Conservation (phyloP, 768 basidiomycete genomes). For the Xerocomus potaroensis region DNA sequence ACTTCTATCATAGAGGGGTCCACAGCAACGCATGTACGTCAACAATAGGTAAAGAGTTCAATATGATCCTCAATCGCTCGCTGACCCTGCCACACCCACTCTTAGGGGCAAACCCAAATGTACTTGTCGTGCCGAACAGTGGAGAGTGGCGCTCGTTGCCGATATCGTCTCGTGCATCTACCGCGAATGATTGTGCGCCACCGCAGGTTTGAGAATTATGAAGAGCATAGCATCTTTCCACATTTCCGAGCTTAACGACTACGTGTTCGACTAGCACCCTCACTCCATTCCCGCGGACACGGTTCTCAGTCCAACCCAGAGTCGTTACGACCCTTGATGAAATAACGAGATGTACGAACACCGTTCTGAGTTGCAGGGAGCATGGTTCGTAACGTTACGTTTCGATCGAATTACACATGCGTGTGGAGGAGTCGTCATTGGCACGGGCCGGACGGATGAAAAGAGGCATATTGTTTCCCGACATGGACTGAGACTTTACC, state of each 20-base stretch:
- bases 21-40: background rate
- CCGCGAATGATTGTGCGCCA: conserved; percentile 1
- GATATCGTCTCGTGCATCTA: background rate
- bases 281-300: conserved; percentile 21
- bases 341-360: conserved; percentile 15
- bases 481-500: conserved; percentile 48
- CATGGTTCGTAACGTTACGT: conserved; percentile 15
- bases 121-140: background rate
- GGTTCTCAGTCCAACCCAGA: conserved; percentile 1
- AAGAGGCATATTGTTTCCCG: conserved; percentile 61
- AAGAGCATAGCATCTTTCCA: conserved; percentile 14
- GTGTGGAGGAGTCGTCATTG: conserved; percentile 8
- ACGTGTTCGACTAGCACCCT: conserved; percentile 7
- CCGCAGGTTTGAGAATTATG: background rate
- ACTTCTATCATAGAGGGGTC: conserved; percentile 1
- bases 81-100: background rate
- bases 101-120: conserved; percentile 13
- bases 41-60: conserved; percentile 13
- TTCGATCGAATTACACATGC: conserved; percentile 5
- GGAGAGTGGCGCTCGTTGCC: background rate
- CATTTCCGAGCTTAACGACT: conserved; percentile 23
- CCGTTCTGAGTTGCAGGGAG: conserved; percentile 7
- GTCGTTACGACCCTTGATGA: conserved; percentile 15
- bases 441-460: conserved; percentile 35
- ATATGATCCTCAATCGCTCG: conserved; percentile 10